phyloP scores from a whole-genome alignment of 495 filamentous ascomycete genomes.

The Cercophora sp. region DNA sequence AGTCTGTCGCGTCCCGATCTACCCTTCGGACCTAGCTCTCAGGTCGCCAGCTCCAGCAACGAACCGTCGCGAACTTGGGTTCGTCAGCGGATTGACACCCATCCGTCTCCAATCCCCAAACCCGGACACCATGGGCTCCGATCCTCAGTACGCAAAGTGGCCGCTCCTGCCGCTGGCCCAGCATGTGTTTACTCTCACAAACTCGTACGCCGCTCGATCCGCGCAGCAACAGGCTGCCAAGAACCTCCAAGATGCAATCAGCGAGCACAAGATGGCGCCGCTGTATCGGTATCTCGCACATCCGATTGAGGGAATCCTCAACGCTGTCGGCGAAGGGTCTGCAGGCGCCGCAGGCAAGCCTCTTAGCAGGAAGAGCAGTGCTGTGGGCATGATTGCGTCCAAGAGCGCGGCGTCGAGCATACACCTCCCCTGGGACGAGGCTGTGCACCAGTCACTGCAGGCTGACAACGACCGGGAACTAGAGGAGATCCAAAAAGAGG shows the following conservation, averaged over 20 bases:
- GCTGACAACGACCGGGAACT: constrained; percentile 89
- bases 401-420: constrained; percentile 57
- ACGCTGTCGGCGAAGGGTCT: constrained; percentile 66
- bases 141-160: constrained; percentile 95
- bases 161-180: constrained; percentile 88
- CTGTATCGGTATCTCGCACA: constrained; percentile 94
- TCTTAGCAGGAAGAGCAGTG: constrained; percentile 52
- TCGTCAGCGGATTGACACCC: constrained; percentile 1
- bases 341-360: constrained; percentile 47
- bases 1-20: neutral
- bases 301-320: constrained; percentile 86
- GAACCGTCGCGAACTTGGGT: neutral
- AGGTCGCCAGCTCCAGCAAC: no score
- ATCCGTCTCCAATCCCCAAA: constrained; percentile 2
- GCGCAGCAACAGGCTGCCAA: constrained; percentile 72
- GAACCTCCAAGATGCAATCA: constrained; percentile 87
- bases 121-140: constrained; percentile 70
- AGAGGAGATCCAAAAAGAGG: constrained; percentile 87
- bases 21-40: no score
- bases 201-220: constrained; percentile 66
- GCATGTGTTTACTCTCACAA: constrained; percentile 95
- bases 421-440: constrained; percentile 83
- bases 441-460: constrained; percentile 76
- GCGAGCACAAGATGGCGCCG: constrained; percentile 92
- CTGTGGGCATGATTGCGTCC: constrained; percentile 69